Conservation (phyloP, 352 stramenopile genomes). For the Globisporangium spiculum region DNA sequence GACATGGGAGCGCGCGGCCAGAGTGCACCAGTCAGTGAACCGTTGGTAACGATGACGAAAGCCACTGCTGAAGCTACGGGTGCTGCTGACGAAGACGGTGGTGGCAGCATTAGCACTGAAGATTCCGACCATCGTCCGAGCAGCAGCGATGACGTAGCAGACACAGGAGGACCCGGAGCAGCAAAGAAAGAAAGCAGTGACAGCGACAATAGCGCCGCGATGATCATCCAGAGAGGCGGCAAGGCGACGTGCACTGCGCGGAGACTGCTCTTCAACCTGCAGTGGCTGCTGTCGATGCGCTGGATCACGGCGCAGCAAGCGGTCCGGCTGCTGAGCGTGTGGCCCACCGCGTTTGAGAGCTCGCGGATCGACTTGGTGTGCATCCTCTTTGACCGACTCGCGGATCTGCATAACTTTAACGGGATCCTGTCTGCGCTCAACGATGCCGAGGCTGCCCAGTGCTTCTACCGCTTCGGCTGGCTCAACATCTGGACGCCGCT, state of each 20-base stretch:
- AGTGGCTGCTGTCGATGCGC: conserved; percentile 65
- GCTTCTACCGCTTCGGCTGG: conserved; percentile 65
- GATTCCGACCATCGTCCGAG: not conserved
- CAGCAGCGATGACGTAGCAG: conserved; percentile 10
- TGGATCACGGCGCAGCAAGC: conserved; percentile 71
- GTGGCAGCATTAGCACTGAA: not conserved
- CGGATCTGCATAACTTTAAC: conserved; percentile 72
- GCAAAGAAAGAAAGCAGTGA: conserved; percentile 25
- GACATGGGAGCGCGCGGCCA: not conserved
- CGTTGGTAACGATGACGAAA: not conserved
- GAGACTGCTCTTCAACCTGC: conserved; percentile 63
- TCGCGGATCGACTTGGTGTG: conserved; percentile 64
- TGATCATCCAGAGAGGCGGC: conserved; percentile 28
- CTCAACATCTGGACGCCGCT: conserved; percentile 71
- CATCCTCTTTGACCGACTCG: conserved; percentile 62
- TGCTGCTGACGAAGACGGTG: not conserved
- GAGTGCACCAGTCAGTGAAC: conserved; percentile 7
- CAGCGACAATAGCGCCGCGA: conserved; percentile 16
- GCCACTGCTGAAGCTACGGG: not conserved
- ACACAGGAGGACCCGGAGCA: not conserved
- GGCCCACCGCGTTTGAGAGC: conserved; percentile 42
- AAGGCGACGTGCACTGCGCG: conserved; percentile 53
- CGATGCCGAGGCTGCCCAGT: conserved; percentile 55
- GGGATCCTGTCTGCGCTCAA: conserved; percentile 52
- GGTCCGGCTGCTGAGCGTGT: conserved; percentile 41